phyloP scores from a whole-genome alignment of 768 basidiomycete genomes.

The Lactifluus hygrophoroides region DNA sequence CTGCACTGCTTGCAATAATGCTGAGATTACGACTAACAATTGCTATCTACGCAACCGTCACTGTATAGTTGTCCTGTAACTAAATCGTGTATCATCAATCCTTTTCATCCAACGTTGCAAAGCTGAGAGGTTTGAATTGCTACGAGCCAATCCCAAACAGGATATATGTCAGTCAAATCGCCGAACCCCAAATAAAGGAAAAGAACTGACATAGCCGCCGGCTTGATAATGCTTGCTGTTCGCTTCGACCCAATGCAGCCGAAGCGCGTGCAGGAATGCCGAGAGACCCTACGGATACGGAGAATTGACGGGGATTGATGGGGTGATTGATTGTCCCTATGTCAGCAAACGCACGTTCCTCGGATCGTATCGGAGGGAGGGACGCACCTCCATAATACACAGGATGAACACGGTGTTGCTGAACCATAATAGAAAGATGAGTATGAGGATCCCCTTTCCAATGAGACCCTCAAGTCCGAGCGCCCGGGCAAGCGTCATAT shows the following conservation, averaged over 20 bases:
- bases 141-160: constrained; percentile 28
- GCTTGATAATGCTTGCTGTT: constrained; percentile 96
- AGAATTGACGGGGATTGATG: constrained; percentile 5
- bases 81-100: constrained; percentile 21
- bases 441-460: constrained; percentile 37
- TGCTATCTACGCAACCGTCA: neutral
- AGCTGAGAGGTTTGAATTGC: constrained; percentile 43
- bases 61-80: neutral
- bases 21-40: neutral
- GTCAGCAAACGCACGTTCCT: constrained; percentile 16
- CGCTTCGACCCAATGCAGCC: constrained; percentile 97
- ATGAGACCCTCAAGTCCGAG: constrained; percentile 58
- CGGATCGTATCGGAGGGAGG: constrained; percentile 15
- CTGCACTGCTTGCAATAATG: too few relatives aligned
- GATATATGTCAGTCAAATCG: constrained; percentile 21
- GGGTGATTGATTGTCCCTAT: constrained; percentile 10
- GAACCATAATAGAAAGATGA: constrained; percentile 71
- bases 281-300: constrained; percentile 66
- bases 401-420: constrained; percentile 63
- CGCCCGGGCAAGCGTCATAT: constrained; percentile 66
- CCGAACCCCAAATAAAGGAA: neutral
- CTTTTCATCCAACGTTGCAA: constrained; percentile 35
- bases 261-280: constrained; percentile 92
- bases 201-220: constrained; percentile 71
- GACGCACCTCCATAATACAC: constrained; percentile 90